Evolutionary conservation across 2,329 filamentous ascomycete genomes (phyloP), one percentile per base, ranked within the genome.

Genomic region (Hypocreales sp.): DNA sequence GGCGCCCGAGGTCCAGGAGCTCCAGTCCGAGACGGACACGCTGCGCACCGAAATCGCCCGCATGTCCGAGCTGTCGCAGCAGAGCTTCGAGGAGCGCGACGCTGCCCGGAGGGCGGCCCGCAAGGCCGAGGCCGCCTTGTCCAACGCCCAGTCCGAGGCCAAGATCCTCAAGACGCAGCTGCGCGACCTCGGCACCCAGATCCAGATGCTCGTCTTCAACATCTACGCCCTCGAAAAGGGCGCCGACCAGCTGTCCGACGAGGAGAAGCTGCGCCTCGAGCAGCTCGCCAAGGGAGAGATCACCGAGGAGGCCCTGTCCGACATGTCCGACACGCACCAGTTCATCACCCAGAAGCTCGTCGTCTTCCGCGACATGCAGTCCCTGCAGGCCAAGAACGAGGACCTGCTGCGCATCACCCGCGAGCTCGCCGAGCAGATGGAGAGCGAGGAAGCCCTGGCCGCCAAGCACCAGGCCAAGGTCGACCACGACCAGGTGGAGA

Each of bases 321-420:
- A 82, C 37, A 65, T 86, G 47, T 86, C 79, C 5, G 79, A 84
- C 35, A 92, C 86, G 1, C 82, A 87, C 41, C 76, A 75, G 31
- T 78, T 93, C 50, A 93, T 98, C 41, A 90, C 79, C 16, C 72
- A 90, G 44, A 78, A 86, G 34, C 62, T 95, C n/a, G 79, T 86
- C 7, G 72, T 84, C 1, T 98, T 92, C 68, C 83, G 80, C 42
- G 76, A 84, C 37, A 72, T 94, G 21, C 64, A 71, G 31, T 80
- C 92, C 29, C 61, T 98, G 8, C 84, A 94, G 45, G 68, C 79
- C 32, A 84, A 92, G 60, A 95, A 98, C 37, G 65, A 79, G 34
- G 79, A 90, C 37, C 65, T 94, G 13, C 62, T 94, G 15, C 74
- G 77, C 26, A 74, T 92, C 39, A 80, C 84, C 5, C 74, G 87